Evolutionary conservation across 2,329 filamentous ascomycete genomes (phyloP), one percentile per base, ranked within the genome.

Genomic region (Aureobasidium sp.): DNA sequence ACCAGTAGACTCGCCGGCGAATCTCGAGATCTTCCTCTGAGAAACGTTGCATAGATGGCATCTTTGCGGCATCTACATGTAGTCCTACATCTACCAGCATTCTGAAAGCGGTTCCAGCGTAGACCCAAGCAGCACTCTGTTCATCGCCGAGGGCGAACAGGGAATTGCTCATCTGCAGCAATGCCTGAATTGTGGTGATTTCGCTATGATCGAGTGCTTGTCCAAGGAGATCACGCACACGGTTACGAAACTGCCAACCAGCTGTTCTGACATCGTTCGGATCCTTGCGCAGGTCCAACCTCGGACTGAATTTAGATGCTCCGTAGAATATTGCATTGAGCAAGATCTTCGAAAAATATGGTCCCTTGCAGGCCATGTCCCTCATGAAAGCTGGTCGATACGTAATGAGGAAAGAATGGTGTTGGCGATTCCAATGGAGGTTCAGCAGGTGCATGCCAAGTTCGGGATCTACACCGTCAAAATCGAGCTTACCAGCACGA

Each of bases 81-180:
- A 84, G 78, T 0, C 81, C 78, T 5, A 85, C 68, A 66, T 85
- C 83, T 56, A 80, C 77, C 29, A 84, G 72, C 71, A 85, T 79
- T 10, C 81, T 76, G 63, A 84, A 82, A 0, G 83, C 82, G 65
- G 82, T 76, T 1, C 82, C 83, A 57, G 80, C 77, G 63, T 85
- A 85, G 5, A 84, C 66, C 83, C 83, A 86, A 1, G 82, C 79
- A 6, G 77, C 76, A 63, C 79, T 82, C 34, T 77, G 72, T 65
- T 83, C 77, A 55, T 79, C 78, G n/a, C 78, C 75, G 2, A 78
- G 70, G 0, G 81, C 75, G 64, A 83, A 82, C 0, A 83, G 68
- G 0, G 79, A 78, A 48, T 77, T 79, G 0, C 77, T 77, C 76
- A 84, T 80, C 0, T 82, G 72, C 0, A 84, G 70, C 32, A 84